phyloP scores from a whole-genome alignment of 2,329 filamentous ascomycete genomes.

The Raffaelea albimanens region DNA sequence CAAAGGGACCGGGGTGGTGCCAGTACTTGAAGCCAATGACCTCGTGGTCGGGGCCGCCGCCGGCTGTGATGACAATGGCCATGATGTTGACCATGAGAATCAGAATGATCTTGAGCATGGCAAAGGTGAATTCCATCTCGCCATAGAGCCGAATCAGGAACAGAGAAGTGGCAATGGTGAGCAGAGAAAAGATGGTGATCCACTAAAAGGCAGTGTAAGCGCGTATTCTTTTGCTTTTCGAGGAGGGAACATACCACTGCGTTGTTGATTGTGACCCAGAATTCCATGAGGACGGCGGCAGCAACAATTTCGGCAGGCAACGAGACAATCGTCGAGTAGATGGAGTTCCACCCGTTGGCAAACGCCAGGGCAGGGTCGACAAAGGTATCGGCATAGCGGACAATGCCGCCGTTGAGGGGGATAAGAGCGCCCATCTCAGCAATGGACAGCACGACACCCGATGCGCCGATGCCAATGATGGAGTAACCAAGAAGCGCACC shows the following conservation, averaged over 20 bases:
- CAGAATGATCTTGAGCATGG: conserved; percentile 33
- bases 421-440: conserved; percentile 54
- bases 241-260: conserved; percentile 21
- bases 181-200: conserved; percentile 16
- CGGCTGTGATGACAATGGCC: conserved; percentile 35
- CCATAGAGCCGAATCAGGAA: conserved; percentile 10
- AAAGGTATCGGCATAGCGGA: conserved; percentile 34
- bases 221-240: too few species aligned
- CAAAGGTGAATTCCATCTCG: conserved; percentile 11
- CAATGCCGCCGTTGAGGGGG: conserved; percentile 41
- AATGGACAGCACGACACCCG: conserved; percentile 25
- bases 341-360: conserved; percentile 39
- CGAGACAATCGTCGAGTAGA: conserved; percentile 40
- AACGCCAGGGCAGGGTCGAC: conserved; percentile 36
- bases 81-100: conserved; percentile 41
- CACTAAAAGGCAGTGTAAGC: conserved; percentile 12
- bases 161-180: conserved; percentile 6
- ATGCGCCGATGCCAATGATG: conserved; percentile 24
- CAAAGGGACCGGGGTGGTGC: conserved; percentile 30
- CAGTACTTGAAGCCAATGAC: conserved; percentile 11
- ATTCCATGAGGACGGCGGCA: conserved; percentile 46
- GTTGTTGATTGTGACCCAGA: conserved; percentile 47
- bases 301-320: conserved; percentile 37
- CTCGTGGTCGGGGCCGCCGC: conserved; percentile 17
- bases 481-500: conserved; percentile 23